Conservation (phyloP, 176 grass and related monocot species). For the Eremochloa ophiuroides region DNA sequence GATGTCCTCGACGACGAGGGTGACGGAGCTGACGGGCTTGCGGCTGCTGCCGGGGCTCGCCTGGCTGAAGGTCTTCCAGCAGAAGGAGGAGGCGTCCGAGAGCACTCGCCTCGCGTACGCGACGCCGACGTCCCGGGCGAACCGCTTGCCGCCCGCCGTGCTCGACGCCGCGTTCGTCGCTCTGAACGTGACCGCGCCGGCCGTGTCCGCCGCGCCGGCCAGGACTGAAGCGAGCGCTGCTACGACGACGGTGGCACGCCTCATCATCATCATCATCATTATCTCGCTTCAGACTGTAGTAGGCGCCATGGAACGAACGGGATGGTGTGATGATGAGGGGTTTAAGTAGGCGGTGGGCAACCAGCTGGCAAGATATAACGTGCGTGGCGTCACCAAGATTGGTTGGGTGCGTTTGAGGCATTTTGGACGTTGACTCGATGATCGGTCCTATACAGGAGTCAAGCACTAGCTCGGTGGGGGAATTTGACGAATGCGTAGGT, state of each 20-base stretch:
- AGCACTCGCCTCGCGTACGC: conserved; percentile 53
- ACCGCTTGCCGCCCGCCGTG: conserved; percentile 54
- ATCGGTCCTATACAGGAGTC: not conserved
- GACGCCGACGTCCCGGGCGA: conserved; percentile 40
- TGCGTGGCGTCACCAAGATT: not conserved
- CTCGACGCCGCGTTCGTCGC: conserved; percentile 41
- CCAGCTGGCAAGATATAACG: not conserved
- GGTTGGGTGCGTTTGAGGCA: not conserved
- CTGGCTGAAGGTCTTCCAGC: conserved; percentile 50
- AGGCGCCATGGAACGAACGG: not conserved
- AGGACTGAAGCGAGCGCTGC: conserved; percentile 17
- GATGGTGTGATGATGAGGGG: not conserved
- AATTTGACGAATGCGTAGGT: not conserved
- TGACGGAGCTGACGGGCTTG: conserved; percentile 19
- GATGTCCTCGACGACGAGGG: not conserved
- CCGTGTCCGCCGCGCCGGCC: not conserved
- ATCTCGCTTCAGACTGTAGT: not conserved
- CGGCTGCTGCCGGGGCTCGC: not conserved
- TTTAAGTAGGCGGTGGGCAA: not conserved
- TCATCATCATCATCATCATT: conserved; percentile 5
- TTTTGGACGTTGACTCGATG: not conserved
- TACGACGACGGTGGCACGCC: not conserved
- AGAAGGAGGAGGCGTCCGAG: conserved; percentile 48
- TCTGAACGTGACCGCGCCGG: conserved; percentile 43
- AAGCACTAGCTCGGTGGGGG: not conserved